These are phyloP conservation scores for Tricholomella constricta DNA, from an alignment of 768 basidiomycete species.

Conservation along the genomic window DNA sequence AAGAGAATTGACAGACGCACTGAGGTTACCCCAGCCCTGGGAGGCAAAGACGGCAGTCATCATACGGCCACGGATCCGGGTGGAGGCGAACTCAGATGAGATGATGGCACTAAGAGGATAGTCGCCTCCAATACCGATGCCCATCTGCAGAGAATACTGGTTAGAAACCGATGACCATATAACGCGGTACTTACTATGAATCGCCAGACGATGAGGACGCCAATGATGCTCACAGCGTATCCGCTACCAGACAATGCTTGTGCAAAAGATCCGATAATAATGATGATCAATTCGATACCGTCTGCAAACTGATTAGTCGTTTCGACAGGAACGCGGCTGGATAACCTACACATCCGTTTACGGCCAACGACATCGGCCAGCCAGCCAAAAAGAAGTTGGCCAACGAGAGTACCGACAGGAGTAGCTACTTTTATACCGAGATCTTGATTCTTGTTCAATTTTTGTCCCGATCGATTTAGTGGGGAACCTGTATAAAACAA, in stretches of 20 bases:
- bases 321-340: neutral
- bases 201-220: conserved; percentile 81
- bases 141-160: conserved; percentile 46
- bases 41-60: conserved; percentile 88
- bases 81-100: conserved; percentile 85
- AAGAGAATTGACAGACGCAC: conserved; percentile 37
- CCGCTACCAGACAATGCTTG: conserved; percentile 75
- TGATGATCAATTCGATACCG: conserved; percentile 77
- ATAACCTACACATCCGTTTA: conserved; percentile 72
- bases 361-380: conserved; percentile 77
- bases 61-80: conserved; percentile 75
- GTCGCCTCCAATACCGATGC: conserved; percentile 86
- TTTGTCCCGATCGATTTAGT: conserved; percentile 26
- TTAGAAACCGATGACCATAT: neutral
- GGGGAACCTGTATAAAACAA: conserved; percentile 14
- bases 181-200: conserved; percentile 51
- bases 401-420: conserved; percentile 73
- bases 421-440: conserved; percentile 80
- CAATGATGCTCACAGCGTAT: conserved; percentile 70
- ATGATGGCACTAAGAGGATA: conserved; percentile 87
- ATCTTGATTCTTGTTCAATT: conserved; percentile 61
- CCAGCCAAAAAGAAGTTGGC: conserved; percentile 80
- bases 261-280: conserved; percentile 77
- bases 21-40: conserved; percentile 87
- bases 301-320: conserved; percentile 36